phyloP scores from a whole-genome alignment of 2,329 filamentous ascomycete genomes.

The Moelleriella libera region DNA sequence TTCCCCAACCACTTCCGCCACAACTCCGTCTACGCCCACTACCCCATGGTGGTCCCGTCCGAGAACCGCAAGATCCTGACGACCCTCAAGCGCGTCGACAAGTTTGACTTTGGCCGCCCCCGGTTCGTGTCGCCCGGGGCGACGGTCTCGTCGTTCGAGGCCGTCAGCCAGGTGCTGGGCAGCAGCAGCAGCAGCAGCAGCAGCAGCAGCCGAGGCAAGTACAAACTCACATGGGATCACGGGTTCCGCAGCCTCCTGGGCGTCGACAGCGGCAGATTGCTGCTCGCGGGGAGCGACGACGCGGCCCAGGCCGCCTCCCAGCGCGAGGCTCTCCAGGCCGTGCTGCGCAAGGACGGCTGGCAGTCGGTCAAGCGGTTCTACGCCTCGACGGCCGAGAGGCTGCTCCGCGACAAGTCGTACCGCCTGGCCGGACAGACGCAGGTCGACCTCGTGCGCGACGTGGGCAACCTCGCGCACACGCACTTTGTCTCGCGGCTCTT shows the following conservation, averaged over 20 bases:
- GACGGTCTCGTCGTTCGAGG: conserved; percentile 45
- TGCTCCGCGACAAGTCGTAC: conserved; percentile 53
- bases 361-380: conserved; percentile 54
- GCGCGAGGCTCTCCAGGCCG: conserved; percentile 36
- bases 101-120: conserved; percentile 58
- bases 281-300: conserved; percentile 40
- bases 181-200: no score
- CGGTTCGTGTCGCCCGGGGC: conserved; percentile 32
- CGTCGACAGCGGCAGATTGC: conserved; percentile 30
- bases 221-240: conserved; percentile 51
- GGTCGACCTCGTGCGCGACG: conserved; percentile 57
- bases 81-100: conserved; percentile 48
- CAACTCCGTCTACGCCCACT: conserved; percentile 72
- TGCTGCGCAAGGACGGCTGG: conserved; percentile 50
- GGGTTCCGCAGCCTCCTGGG: conserved; percentile 50
- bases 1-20: conserved; percentile 68
- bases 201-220: no score
- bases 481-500: conserved; percentile 50
- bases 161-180: conserved; percentile 46
- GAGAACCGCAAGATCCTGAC: conserved; percentile 62
- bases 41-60: conserved; percentile 54
- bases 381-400: conserved; percentile 40
- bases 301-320: conserved; percentile 20
- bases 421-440: conserved; percentile 40
- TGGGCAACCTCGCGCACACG: conserved; percentile 53